These are phyloP conservation scores for Flaveria linearis DNA, from an alignment of 129 eudicot species.

Conservation along the genomic window DNA sequence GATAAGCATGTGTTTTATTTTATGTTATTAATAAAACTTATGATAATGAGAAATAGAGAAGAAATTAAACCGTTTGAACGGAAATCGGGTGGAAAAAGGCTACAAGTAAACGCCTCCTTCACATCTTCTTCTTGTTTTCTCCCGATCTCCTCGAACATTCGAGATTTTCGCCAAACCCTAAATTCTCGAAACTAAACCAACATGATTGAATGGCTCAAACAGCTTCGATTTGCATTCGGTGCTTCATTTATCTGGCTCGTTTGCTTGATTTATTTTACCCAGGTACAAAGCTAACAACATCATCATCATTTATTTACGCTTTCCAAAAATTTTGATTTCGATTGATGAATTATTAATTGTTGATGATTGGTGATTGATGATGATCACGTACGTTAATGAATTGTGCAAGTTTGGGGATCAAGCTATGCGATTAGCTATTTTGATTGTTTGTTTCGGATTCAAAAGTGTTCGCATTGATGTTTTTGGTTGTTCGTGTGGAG, in stretches of 20 bases:
- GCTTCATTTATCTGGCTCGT: conserved; percentile 91
- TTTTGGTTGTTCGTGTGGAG: not conserved
- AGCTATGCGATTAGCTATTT: conserved; percentile 15
- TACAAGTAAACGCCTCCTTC: conserved; percentile 34
- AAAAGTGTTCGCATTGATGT: not conserved
- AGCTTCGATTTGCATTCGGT: conserved; percentile 74
- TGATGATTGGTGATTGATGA: not conserved
- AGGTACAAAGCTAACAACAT: conserved; percentile 44
- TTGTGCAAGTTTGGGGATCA: conserved; percentile 14
- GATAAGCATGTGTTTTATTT: not conserved
- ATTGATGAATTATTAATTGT: not conserved
- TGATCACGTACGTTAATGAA: not conserved
- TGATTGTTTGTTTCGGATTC: conserved; percentile 22
- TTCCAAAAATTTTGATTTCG: conserved; percentile 4
- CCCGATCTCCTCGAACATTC: conserved; percentile 6
- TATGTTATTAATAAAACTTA: too few relatives aligned
- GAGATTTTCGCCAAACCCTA: conserved; percentile 27
- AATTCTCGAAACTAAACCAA: conserved; percentile 18
- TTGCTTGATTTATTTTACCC: conserved; percentile 93
- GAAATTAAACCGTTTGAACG: conserved; percentile 28
- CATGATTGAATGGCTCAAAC: conserved; percentile 68
- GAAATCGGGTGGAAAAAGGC: conserved; percentile 12
- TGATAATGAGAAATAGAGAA: not conserved
- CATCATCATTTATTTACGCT: not conserved
- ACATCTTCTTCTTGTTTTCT: conserved; percentile 17